Evolutionary conservation across 2,329 filamentous ascomycete species (phyloP), one percentile per base, ranked within the genome.

Genomic region (Thielaviopsis populi): DNA sequence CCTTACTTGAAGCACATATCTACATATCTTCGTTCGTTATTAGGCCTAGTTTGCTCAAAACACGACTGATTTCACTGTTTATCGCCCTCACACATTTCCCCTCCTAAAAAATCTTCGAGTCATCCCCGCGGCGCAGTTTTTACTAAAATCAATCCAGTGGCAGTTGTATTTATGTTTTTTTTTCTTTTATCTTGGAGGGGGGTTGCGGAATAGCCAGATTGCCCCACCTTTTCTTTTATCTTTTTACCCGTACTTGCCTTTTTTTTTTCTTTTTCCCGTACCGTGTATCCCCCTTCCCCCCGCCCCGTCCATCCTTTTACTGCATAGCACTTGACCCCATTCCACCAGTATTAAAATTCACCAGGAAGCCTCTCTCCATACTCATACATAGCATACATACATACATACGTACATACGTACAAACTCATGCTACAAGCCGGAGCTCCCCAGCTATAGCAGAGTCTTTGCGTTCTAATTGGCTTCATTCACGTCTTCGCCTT

Each of bases 181-280:
- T 17, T 63, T 13, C 24, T 50, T 63, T 56, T 30, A 19, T 27
- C 10, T 41, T 27, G n/a, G 50, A 54, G 33, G 27, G 50, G 50
- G 50, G 50, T 56, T 56, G 50, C 24, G 33, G 17, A 30, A 56
- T 56, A 56, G 50, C 27, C 24, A 56, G 1, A 22, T 24, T 46
- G 22, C 40, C 59, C 59, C 43, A 48, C 13, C 41, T 61, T 48
- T 42, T 30, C 41, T 61, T 48, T 42, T 30, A 61, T 50, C 46
- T 27, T 27, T 50, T 27, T 50, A 50, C 46, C 46, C 46, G 24
- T 24, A 50, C 19, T 24, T 50, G 46, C 42, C 42, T 61, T 19
- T 17, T 54, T 27, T 30, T 30, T 41, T 30, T 62, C 30, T n/a
- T n/a, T n/a, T n/a, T 61, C 30, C 41, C 22, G 17, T 41, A 15